Conservation (phyloP, 805 yeast species). For the Cyberlindnera xishuangbannaensis region DNA sequence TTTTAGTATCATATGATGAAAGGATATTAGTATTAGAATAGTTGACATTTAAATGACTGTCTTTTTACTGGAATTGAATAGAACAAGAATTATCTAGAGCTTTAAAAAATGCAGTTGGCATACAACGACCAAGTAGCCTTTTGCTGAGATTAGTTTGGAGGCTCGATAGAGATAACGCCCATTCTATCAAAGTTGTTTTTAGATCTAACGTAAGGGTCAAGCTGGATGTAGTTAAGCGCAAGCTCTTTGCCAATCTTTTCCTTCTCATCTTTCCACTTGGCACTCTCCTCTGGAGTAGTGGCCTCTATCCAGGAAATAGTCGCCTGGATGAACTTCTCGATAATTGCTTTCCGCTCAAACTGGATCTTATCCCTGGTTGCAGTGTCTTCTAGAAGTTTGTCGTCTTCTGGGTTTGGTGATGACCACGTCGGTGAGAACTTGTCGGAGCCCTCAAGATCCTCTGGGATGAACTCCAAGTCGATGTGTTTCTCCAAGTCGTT, state of each 20-base stretch:
- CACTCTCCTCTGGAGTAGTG: slow-evolving; percentile 43
- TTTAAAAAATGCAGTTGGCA: no score
- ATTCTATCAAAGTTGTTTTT: slow-evolving; percentile 73
- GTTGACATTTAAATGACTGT: no score
- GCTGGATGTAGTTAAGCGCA: slow-evolving; percentile 53
- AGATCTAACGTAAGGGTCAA: slow-evolving; percentile 81
- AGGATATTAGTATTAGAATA: no score
- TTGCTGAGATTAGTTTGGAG: slow-evolving; percentile 1
- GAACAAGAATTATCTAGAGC: no score
- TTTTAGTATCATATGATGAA: no score
- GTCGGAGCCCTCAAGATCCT: slow-evolving; percentile 71
- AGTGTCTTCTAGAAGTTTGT: slow-evolving; percentile 39
- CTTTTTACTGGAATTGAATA: no score
- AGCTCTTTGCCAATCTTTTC: slow-evolving; percentile 46
- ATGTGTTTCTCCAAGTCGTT: slow-evolving; percentile 66
- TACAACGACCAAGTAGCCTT: no score
- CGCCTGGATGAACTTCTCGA: slow-evolving; percentile 48
- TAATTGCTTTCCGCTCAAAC: slow-evolving; percentile 49
- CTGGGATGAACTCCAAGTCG: slow-evolving; percentile 54
- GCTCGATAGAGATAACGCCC: slow-evolving; percentile 32
- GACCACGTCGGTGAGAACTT: slow-evolving; percentile 50
- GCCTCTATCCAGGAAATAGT: slow-evolving; percentile 80
- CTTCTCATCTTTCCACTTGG: slow-evolving; percentile 46
- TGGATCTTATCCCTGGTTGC: slow-evolving; percentile 40
- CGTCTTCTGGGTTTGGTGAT: slow-evolving; percentile 55